Conservation (phyloP, 73 alveolate species). For the Vitrella brassicaformis region DNA sequence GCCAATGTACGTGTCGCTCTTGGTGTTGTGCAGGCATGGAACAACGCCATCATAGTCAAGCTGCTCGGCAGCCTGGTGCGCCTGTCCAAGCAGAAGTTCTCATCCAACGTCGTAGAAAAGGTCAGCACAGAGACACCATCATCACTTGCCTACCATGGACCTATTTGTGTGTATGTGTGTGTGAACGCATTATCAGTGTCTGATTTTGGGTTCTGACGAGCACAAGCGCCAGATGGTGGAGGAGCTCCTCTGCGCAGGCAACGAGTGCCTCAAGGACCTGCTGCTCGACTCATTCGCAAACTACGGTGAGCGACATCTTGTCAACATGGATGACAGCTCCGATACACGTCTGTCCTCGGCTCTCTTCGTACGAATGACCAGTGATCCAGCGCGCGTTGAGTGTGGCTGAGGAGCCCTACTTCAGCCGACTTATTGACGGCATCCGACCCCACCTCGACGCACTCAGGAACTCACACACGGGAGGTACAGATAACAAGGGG, state of each 20-base stretch:
- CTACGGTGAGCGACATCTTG: too few species aligned
- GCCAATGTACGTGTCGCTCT: too few species aligned
- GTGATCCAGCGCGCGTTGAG: background rate
- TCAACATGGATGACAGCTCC: too few species aligned
- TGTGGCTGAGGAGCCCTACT: background rate
- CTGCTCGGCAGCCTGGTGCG: constrained; percentile 21
- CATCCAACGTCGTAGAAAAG: constrained; percentile 56
- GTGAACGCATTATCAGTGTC: background rate
- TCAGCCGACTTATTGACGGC: background rate
- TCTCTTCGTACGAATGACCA: background rate
- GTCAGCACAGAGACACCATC: background rate
- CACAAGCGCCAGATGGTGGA: too few species aligned
- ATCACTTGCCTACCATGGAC: too few species aligned
- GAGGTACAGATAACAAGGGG: too few species aligned
- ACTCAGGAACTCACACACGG: too few species aligned
- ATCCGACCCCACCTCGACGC: background rate
- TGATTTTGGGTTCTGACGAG: too few species aligned
- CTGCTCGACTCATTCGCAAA: too few species aligned
- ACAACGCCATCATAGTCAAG: background rate
- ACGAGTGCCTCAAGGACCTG: too few species aligned
- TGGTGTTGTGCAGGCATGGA: background rate
- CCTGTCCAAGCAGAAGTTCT: constrained; percentile 48
- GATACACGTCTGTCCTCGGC: background rate
- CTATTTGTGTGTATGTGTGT: background rate
- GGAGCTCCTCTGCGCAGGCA: too few species aligned